Evolutionary conservation across 1,284 basidiomycete genomes (phyloP).

Genomic region (Sporisorium exsertum): DNA sequence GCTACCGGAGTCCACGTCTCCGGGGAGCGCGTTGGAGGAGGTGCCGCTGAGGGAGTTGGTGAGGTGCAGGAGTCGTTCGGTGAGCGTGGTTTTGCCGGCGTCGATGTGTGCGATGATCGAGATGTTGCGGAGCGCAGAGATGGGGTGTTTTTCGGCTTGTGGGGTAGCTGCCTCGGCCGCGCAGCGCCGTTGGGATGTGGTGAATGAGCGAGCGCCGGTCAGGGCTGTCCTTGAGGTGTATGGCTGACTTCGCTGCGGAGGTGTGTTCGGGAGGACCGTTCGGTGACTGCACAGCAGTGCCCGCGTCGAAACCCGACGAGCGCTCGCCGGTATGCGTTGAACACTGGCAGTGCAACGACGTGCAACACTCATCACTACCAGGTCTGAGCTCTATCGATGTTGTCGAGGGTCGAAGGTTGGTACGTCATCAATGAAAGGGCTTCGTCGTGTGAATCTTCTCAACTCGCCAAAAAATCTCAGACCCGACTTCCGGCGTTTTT

Average conservation of each 20-base stretch:
- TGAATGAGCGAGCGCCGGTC: constrained; percentile 3
- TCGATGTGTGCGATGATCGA: constrained; percentile 71
- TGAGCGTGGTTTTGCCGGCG: constrained; percentile 90
- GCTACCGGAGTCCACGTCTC: constrained; percentile 87
- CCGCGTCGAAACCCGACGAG: background rate
- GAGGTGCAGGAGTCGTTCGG: constrained; percentile 84
- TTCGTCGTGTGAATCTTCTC: constrained; percentile 7
- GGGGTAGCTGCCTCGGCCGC: background rate
- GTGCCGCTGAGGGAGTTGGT: constrained; percentile 77
- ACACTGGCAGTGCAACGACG: constrained; percentile 3
- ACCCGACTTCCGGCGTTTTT: constrained; percentile 36
- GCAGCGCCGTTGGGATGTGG: background rate
- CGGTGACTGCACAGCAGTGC: background rate
- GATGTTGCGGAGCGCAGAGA: constrained; percentile 50
- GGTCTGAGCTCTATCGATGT: background rate
- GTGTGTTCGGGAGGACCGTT: background rate
- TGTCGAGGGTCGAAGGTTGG: background rate
- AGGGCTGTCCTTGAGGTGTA: too few species aligned
- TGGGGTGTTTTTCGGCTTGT: constrained; percentile 36
- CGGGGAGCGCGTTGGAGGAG: constrained; percentile 70
- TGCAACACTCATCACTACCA: constrained; percentile 13
- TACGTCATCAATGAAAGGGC: background rate
- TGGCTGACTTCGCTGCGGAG: background rate
- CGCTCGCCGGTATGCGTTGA: background rate
- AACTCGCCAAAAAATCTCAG: constrained; percentile 9